Conservation (phyloP, 306 rosid species). For the Cicer yamashitae region DNA sequence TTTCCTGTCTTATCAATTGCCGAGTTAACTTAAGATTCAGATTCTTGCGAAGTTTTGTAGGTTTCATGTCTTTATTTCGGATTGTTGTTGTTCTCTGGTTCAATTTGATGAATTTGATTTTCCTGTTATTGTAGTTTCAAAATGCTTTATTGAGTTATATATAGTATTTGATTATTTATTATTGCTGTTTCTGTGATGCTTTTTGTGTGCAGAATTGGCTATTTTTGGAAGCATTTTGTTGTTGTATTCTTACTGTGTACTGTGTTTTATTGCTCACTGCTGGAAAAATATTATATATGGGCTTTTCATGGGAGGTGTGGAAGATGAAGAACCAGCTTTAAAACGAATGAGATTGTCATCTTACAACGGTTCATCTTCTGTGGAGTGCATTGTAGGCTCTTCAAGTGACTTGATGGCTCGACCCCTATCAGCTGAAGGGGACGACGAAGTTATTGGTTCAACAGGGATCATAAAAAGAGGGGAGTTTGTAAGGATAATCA, state of each 20-base stretch:
- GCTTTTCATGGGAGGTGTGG: constrained; percentile 99
- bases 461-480: constrained; percentile 76
- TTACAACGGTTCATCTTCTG: constrained; percentile 75
- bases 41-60: too few species aligned
- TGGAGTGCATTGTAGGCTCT: constrained; percentile 72
- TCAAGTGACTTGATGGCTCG: constrained; percentile 91
- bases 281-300: constrained; percentile 73
- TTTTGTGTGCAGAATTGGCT: constrained; percentile 28
- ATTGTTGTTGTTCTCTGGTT: constrained; percentile 27
- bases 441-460: constrained; percentile 72
- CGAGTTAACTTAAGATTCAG: background rate
- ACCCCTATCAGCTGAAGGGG: constrained; percentile 87
- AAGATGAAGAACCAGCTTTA: constrained; percentile 95
- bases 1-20: constrained; percentile 2
- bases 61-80: background rate
- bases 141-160: constrained; percentile 14
- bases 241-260: constrained; percentile 21
- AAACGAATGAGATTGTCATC: constrained; percentile 82
- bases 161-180: constrained; percentile 37
- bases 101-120: constrained; percentile 22
- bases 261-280: constrained; percentile 33
- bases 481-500: constrained; percentile 89
- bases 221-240: constrained; percentile 44
- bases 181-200: constrained; percentile 32
- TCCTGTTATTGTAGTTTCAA: background rate